Base-by-base conservation (phyloP, 2,329 filamentous ascomycete species). In the Macroventuria anomochaeta region DNA sequence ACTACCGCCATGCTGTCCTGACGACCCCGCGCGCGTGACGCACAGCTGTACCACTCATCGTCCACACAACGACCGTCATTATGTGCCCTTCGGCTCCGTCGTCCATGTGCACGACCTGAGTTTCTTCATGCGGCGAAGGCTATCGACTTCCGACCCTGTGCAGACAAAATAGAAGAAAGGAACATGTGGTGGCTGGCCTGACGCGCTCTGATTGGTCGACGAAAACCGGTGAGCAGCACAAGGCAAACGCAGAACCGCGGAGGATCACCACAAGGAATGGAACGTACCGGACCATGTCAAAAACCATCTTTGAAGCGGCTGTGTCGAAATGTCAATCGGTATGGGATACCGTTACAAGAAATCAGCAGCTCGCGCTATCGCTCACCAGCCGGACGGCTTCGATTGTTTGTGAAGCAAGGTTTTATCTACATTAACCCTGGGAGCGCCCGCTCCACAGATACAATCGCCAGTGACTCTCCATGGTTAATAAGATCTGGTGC, bases 201-300 rank as follows among this genome's bases (percentile, higher is more conserved):
- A 11, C 20, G 17, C 29, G 21, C 29, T 29, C 26, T 60, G 42
- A 63, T 62, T 62, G 61, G 61, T 20, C 26, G 26, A 21, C 1
- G 15, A 43, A 55, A 56, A 56, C 53, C 53, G 46, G 53, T 56
- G 53, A 51, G 34, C 25, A 17, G 32, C 26, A 46, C 39, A 46
- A 48, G 40, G 36, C 46, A 49, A 49, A 42, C 37, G 53, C 53
- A 51, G 26, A 38, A 41, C 34, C 25, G 23, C 33, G 42, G 33
- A 55, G 40, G 41, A 46, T 47, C 46, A 47, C 20, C 41, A 28
- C 40, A 31, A 55, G 46, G 41, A 39, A 55, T 44, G 33, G 38
- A 34, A 25, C 12, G 5, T 34, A 38, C 33, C 32, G 38, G 17
- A 28, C 23, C 10, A 6, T 11, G 28, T 31, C 28, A 6, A 12